Evolutionary conservation across 2,329 filamentous ascomycete species (phyloP).

Genomic region (Stagonosporopsis vannaccii): DNA sequence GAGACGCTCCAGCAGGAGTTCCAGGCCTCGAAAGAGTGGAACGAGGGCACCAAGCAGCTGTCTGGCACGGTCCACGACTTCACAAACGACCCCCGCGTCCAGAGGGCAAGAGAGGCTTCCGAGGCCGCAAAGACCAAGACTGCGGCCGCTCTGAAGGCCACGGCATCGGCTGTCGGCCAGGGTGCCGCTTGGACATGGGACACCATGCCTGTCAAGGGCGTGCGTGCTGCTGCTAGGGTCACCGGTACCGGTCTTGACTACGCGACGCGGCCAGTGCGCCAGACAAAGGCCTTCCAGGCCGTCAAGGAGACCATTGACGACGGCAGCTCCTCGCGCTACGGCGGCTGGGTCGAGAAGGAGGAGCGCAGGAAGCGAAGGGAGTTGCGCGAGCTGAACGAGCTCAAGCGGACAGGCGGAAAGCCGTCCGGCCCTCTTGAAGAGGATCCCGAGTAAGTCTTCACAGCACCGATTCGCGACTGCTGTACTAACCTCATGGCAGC

Average conservation of each 20-base stretch:
- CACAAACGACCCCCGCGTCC: constrained; percentile 89
- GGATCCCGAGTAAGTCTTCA: constrained; percentile 78
- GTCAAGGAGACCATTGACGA: constrained; percentile 97
- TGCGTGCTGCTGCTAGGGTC: constrained; percentile 83
- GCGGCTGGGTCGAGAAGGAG: constrained; percentile 96
- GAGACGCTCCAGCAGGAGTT: constrained; percentile 96
- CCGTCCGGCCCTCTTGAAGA: constrained; percentile 72
- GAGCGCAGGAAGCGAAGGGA: constrained; percentile 85
- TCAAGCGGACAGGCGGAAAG: constrained; percentile 57
- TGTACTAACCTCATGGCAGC: constrained; percentile 56
- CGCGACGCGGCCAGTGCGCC: constrained; percentile 89
- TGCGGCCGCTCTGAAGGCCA: constrained; percentile 81
- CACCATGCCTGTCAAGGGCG: constrained; percentile 88
- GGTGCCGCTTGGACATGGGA: constrained; percentile 98
- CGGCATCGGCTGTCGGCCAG: constrained; percentile 86
- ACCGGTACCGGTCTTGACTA: constrained; percentile 91
- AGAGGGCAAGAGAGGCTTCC: constrained; percentile 82
- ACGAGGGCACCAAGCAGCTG: constrained; percentile 95
- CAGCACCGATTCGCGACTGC: background rate
- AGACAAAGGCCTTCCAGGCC: constrained; percentile 91
- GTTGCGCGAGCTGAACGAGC: constrained; percentile 69
- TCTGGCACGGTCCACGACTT: constrained; percentile 89
- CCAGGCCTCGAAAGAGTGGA: constrained; percentile 98
- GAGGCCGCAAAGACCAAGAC: constrained; percentile 82
- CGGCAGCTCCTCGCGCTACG: constrained; percentile 93